Evolutionary conservation across 1,284 basidiomycete genomes (phyloP), one percentile per base, ranked within the genome.

Genomic region (Ustilago xerochloae): DNA sequence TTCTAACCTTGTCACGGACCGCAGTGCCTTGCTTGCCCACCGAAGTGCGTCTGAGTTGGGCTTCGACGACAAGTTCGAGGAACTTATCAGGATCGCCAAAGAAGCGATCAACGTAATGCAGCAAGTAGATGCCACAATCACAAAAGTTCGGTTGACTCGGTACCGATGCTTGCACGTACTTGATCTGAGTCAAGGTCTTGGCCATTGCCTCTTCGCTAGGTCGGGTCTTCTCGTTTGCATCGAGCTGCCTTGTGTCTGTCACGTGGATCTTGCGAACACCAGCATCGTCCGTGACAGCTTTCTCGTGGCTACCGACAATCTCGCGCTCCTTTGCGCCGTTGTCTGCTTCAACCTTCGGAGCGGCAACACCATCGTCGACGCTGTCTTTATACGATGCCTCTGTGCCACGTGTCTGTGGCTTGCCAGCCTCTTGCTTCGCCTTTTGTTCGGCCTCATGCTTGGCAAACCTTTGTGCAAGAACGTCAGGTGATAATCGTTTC

Each of bases 141-240:
- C 91, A 92, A 67, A 87, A 92, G 83, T 95, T 94, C 7, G 90
- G 90, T 81, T 95, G 93, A 43, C 86, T 86, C 7, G 93, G 93
- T 12, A 79, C 77, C 29, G 57, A 50, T 2, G 77, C 81, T 26
- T 70, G 54, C 12, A 82, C 64, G 47, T 75, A 63, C 8, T 58
- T 35, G 3, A 63, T 58, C n/a, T 65, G 39, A 22, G 51, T 55
- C 1, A 73, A 48, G n/a, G 10, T 45, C 28, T 77, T 68, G 33
- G 56, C 46, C 48, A 65, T 32, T 15, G 51, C 30, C 46, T 62
- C 62, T n/a, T 45, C 53, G n/a, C 38, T 20, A 10, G 38, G 16
- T n/a, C 47, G 47, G 18, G 26, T 16, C 0, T 32, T 26, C 24
- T 4, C 51, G 29, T 20, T 26, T 20, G 5, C 41, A 26, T 6